Evolutionary conservation across 352 stramenopile genomes (phyloP).

Genomic region (Thraustochytrium sp.): DNA sequence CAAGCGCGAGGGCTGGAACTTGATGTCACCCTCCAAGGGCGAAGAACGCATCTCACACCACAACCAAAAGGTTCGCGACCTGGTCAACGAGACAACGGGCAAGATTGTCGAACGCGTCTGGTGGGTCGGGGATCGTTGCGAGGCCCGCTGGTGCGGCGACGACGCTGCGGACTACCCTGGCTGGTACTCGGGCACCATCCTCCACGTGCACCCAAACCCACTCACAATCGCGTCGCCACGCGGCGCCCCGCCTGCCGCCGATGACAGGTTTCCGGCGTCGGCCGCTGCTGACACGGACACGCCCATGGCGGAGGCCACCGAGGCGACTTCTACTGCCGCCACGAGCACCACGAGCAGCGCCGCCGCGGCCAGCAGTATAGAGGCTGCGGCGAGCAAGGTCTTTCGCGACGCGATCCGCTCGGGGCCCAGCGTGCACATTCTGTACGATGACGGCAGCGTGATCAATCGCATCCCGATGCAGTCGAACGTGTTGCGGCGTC

Average conservation of each 20-base stretch:
- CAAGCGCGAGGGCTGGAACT: not conserved
- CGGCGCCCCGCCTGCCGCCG: no score
- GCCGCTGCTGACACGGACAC: not conserved
- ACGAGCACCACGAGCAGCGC: not conserved
- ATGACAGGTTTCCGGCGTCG: not conserved
- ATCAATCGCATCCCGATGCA: constrained; percentile 12
- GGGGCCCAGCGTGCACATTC: constrained; percentile 28
- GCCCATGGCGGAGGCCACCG: not conserved
- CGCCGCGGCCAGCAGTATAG: not conserved
- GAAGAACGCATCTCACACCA: not conserved
- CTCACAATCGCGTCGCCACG: not conserved
- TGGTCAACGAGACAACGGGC: constrained; percentile 2
- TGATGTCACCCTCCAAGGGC: not conserved
- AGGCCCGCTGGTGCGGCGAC: constrained; percentile 35
- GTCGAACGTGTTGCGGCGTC: not conserved
- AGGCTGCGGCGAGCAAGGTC: not conserved
- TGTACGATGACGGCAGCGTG: constrained; percentile 41
- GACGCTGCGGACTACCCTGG: constrained; percentile 29
- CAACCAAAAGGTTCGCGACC: constrained; percentile 16
- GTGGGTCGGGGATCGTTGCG: constrained; percentile 32
- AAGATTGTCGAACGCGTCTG: constrained; percentile 27
- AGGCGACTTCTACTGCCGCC: not conserved
- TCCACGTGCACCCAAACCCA: constrained; percentile 15
- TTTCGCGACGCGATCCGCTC: not conserved
- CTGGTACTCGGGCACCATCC: constrained; percentile 42